phyloP scores from a whole-genome alignment of 495 filamentous ascomycete species.

The Wilcoxina mikolae region DNA sequence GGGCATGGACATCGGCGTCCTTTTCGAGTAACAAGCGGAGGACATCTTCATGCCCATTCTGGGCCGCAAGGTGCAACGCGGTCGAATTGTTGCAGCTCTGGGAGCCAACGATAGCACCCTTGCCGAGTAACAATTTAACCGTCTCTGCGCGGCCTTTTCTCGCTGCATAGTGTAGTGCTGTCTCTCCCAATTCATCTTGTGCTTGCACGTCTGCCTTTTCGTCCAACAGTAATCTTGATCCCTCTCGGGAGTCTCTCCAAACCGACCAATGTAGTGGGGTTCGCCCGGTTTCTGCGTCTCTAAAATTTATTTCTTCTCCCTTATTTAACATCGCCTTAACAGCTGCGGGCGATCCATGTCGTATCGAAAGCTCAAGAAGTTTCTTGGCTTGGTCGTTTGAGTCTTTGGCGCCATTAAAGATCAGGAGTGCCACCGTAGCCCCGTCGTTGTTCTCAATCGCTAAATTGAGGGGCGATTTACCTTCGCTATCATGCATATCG shows the following conservation, averaged over 20 bases:
- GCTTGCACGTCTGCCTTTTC: not conserved
- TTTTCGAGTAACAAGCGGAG: conserved; percentile 13
- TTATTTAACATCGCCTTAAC: not conserved
- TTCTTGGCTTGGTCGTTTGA: not conserved
- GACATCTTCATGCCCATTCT: conserved; percentile 18
- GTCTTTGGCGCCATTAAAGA: conserved; percentile 12
- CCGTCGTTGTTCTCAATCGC: conserved; percentile 6
- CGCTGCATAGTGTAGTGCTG: conserved; percentile 9
- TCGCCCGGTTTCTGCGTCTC: not conserved
- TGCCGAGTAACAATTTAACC: conserved; percentile 5
- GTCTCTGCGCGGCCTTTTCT: not conserved
- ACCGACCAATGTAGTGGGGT: conserved; percentile 5
- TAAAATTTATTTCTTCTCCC: not conserved
- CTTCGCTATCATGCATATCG: not conserved
- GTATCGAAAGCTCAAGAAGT: not conserved
- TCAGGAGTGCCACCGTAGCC: not conserved
- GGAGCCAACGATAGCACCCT: not conserved
- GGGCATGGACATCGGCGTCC: conserved; percentile 14
- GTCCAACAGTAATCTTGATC: not conserved
- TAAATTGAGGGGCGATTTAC: not conserved
- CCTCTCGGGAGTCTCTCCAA: conserved; percentile 6
- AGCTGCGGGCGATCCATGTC: conserved; percentile 5
- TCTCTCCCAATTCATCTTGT: not conserved
- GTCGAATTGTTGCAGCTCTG: conserved; percentile 6
- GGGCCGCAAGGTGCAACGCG: conserved; percentile 22